These are phyloP conservation scores for Grosmannia serpens DNA, from an alignment of 2,329 filamentous ascomycete genomes.

Conservation along the genomic window DNA sequence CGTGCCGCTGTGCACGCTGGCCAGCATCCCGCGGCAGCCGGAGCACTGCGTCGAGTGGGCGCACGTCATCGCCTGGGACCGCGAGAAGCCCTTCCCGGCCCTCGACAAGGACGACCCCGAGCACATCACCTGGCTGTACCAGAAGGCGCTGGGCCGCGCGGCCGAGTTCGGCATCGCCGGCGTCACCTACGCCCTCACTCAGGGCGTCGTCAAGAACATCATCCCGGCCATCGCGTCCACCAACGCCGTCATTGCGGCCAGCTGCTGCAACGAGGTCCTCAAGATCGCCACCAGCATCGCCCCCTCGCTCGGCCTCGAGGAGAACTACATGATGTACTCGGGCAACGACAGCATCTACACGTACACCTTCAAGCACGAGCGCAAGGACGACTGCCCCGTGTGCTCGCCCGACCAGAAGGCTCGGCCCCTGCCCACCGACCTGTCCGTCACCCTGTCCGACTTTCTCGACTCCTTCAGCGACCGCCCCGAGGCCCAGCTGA, in stretches of 20 bases:
- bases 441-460: conserved; percentile 60
- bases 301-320: conserved; percentile 63
- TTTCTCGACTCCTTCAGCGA: conserved; percentile 76
- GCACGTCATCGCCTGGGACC: conserved; percentile 94
- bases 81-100: conserved; percentile 66
- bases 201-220: conserved; percentile 98
- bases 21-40: conserved; percentile 89
- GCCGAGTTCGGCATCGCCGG: conserved; percentile 82
- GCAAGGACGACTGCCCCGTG: conserved; percentile 89
- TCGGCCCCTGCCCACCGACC: conserved; percentile 61
- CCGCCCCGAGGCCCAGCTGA: conserved; percentile 81
- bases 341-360: conserved; percentile 94
- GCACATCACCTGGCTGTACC: conserved; percentile 94
- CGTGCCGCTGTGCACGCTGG: conserved; percentile 90
- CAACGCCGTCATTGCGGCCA: conserved; percentile 90
- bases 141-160: conserved; percentile 70
- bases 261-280: conserved; percentile 93
- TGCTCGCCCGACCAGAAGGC: conserved; percentile 63
- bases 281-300: conserved; percentile 82
- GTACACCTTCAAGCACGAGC: conserved; percentile 91
- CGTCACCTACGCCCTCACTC: conserved; percentile 89
- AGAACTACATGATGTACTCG: conserved; percentile 99
- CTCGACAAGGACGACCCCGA: conserved; percentile 95
- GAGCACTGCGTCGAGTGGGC: conserved; percentile 99
- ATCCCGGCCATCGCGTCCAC: conserved; percentile 97